Percentiles rank a stretch among this genome's conserved stretches.
Conservation (phyloP, 2,329 filamentous ascomycete species). For the Zymoseptoria passerinii region DNA sequence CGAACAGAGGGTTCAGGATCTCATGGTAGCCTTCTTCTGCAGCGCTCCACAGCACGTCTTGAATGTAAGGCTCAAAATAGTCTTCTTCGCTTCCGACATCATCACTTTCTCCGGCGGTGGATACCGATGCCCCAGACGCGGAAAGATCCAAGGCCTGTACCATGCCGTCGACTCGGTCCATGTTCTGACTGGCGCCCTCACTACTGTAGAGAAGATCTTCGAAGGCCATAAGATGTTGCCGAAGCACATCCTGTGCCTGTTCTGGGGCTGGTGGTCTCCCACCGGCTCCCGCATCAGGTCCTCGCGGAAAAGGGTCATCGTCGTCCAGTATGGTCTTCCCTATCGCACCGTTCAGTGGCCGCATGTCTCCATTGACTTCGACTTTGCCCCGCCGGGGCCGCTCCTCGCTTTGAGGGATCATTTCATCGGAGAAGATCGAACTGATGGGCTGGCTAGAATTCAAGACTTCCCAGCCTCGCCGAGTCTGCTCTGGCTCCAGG, state of each 20-base stretch:
- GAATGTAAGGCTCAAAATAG: slow-evolving; percentile 28
- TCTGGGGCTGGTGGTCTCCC: not conserved
- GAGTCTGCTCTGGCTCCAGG: slow-evolving; percentile 65
- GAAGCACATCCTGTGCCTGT: slow-evolving; percentile 14
- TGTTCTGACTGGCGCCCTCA: not conserved
- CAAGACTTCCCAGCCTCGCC: slow-evolving; percentile 32
- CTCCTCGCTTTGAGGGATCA: slow-evolving; percentile 25
- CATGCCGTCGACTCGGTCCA: not conserved
- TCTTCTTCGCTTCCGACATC: slow-evolving; percentile 7
- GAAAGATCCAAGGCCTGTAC: not conserved
- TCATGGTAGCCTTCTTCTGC: slow-evolving; percentile 92
- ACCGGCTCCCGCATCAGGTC: not conserved
- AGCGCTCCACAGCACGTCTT: slow-evolving; percentile 83
- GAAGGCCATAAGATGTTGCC: slow-evolving; percentile 15
- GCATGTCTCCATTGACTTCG: slow-evolving; percentile 26
- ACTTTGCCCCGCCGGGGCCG: slow-evolving; percentile 27
- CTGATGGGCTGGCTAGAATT: slow-evolving; percentile 40
- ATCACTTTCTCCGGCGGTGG: not conserved
- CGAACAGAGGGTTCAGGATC: slow-evolving; percentile 78
- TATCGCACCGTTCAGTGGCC: slow-evolving; percentile 32
- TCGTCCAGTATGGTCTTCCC: slow-evolving; percentile 48
- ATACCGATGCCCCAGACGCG: not conserved
- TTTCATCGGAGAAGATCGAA: slow-evolving; percentile 36
- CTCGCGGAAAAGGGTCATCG: slow-evolving; percentile 35
- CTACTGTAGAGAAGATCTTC: slow-evolving; percentile 25